Evolutionary conservation across 202 grass and related monocot genomes (phyloP).

Genomic region (Saccharum hybrid): DNA sequence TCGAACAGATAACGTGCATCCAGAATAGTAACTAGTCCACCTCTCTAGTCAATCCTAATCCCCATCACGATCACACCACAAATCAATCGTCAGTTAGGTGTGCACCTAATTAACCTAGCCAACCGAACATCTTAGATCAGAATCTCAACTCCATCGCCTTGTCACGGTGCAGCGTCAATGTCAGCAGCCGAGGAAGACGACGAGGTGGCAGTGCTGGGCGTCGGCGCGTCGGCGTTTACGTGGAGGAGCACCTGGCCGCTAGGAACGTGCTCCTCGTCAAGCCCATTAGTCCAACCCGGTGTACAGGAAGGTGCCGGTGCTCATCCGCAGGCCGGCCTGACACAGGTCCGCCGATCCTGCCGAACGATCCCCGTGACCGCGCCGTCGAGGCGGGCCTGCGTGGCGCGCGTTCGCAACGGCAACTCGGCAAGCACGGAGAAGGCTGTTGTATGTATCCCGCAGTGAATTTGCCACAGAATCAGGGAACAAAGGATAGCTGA

Average conservation of each 20-base stretch:
- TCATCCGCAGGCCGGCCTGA: no score
- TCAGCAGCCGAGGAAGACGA: not conserved
- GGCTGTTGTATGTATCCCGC: no score
- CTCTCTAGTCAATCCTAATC: not conserved
- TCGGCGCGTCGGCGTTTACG: slow-evolving; percentile 7
- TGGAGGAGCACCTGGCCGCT: slow-evolving; percentile 37
- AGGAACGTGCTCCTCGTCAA: no score
- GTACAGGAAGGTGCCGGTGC: no score
- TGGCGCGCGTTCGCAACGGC: not conserved
- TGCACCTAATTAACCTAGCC: not conserved
- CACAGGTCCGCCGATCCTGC: no score
- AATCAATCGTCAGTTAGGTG: not conserved
- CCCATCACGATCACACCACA: not conserved
- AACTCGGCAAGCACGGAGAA: not conserved
- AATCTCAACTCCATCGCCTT: not conserved
- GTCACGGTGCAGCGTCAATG: not conserved
- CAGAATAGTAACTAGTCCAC: not conserved
- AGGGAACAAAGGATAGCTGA: not conserved
- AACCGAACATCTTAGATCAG: not conserved
- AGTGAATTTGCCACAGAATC: not conserved
- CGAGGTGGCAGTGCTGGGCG: slow-evolving; percentile 39
- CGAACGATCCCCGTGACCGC: no score
- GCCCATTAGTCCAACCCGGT: no score
- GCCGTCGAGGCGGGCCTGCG: no score
- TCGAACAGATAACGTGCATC: not conserved